Evolutionary conservation across 495 filamentous ascomycete species (phyloP), one percentile per base, ranked within the genome.

Genomic region (Penicillium lividum): DNA sequence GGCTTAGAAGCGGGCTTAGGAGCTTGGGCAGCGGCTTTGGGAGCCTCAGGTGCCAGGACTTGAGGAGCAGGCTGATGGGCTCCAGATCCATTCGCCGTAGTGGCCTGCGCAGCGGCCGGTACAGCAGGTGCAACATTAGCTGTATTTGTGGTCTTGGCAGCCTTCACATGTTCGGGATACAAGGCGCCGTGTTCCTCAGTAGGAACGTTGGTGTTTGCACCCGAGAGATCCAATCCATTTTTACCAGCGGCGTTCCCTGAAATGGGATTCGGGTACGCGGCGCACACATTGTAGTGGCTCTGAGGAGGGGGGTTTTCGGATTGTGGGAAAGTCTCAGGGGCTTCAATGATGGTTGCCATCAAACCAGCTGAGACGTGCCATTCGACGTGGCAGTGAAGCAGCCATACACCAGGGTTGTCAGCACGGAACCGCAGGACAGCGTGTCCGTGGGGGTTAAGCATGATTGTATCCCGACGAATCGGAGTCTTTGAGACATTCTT

Each of bases 361-460:
- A 94, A 78, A 25, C 90, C 90, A 64, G 83, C 84, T 59, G 82
- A 85, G 43, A 91, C 81, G 65, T 93, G 90, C 87, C 89, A 92
- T 76, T 91, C 89, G 29, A 91, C 80, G 70, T 91, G 89, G 73
- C 90, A 93, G 68, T 94, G 90, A 69, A 92, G 89, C 25, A 92
- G 71, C 82, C 86, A 92, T 36, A 92, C 80, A 52, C 88, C 92
- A 16, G 91, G 71, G 67, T 96, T 95, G 54, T 88, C 81, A 1
- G 86, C 85, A 28, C 80, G 75, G 75, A 90, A 91, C 0, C 88
- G 71, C 3, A 91, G 54, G 13, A 89, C 87, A 7, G 86, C 72
- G 55, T 87, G 77, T 0, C 83, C 83, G 15, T 78, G 69, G 0
- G 83, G 84, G 30, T 77, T 68, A 4, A 88, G 63, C 54, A 84